Evolutionary conservation across 352 stramenopile genomes (phyloP), one percentile per base, ranked within the genome.

Genomic region (Globisporangium paroecandrum): DNA sequence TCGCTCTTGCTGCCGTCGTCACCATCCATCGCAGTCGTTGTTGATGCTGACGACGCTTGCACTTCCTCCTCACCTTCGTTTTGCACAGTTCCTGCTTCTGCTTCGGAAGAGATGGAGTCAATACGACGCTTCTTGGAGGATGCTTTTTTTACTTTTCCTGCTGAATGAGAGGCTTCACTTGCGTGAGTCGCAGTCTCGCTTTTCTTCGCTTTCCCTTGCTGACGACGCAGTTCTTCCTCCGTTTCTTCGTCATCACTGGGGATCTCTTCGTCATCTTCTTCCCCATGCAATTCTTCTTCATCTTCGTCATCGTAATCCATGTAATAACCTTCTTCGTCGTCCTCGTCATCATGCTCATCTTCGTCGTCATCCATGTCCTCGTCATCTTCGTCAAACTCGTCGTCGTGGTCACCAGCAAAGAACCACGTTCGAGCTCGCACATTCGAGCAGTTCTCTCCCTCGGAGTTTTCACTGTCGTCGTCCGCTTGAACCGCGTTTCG

Each of bases 261-360:
- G 18, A 69, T 73, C 22, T 78, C 69, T 38, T 76, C 76, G 47
- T 81, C 73, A 25, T 74, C 65, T 67, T 66, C 65, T 32, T 68
- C 53, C 4, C 38, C 60, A 9, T 77, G 65, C 4, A 38, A 63
- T 0, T 78, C 72, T 29, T 74, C 66, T 61, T 60, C 65, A 22
- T 82, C 79, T 18, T 84, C 79, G n/a, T 91, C 77, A 47, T 89
- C 79, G 65, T 85, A 78, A 47, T 86, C 70, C 62, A 87, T 75
- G 32, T 83, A 88, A 27, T 81, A 81, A 4, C 60, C 65, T 15
- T 87, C 82, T 6, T 89, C 78, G 9, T 79, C 68, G 13, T 77
- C 75, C 49, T 87, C 82, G 4, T 89, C 79, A 29, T 85, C 79
- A 62, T 82, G 41, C 34, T 87, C 83, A 20, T 90, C 81, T 20